Evolutionary conservation across 495 filamentous ascomycete genomes (phyloP), one percentile per base, ranked within the genome.

Genomic region (Aspergillus heteromorphus): DNA sequence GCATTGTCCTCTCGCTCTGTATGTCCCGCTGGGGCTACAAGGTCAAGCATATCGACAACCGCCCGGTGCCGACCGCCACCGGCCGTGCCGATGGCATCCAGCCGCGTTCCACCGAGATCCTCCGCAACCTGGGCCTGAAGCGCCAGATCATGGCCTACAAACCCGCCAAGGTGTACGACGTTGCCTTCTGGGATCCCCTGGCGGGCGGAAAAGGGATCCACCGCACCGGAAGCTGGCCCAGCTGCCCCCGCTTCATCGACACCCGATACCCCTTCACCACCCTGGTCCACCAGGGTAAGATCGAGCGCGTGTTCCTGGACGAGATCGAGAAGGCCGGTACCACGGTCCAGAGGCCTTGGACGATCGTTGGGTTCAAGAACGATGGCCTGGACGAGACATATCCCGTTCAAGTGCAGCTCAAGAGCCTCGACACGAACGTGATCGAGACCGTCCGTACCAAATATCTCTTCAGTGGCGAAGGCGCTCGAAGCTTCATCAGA

Each of bases 1-100:
- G 91, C 38, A 79, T 95, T 49, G 81, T 92, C 63, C 79, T 96
- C 13, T 91, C 87, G n/a, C 87, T 90, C 16, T 91, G 87, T 69
- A 85, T 87, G 57, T 81, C 79, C 42, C 72, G 83, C 64, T 86
- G 81, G 81, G 83, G 83, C 16, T 86, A 85, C 73, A 83, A 80
- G 58, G 83, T 86, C 58, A 86, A 83, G 70, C 78, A 84, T 60
- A 81, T 86, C 58, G 83, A 87, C 66, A 85, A 85, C 63, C 77
- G 83, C 18, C 74, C 81, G 0, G 77, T 81, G 45, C 83, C 81
- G 17, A 86, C 84, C 19, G 68, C 77, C 16, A 86, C 83, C 52
- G 83, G 83, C 70, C 72, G 89, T 72, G 80, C 89, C 76, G 79
- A 96, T 82, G 90, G 87, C 69, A 84, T 86, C 53, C 83, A 86